Evolutionary conservation across 257 asterid species (phyloP).

Genomic region (Paraleonurus japonicus): DNA sequence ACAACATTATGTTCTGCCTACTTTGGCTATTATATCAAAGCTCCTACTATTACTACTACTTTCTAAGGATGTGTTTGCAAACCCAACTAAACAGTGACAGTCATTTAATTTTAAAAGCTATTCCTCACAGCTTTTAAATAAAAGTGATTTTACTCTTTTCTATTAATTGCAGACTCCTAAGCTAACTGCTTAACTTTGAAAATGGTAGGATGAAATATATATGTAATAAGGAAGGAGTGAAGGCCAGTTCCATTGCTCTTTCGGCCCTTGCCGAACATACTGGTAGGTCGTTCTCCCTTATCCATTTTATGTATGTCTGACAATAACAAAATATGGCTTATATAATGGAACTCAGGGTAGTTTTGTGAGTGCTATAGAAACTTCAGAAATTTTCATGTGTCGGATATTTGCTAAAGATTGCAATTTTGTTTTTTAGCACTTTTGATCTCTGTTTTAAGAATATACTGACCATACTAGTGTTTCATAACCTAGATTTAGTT

Average conservation of each 20-base stretch:
- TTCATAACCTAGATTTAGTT: slow-evolving; percentile 5
- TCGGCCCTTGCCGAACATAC: slow-evolving; percentile 80
- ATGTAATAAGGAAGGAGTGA: slow-evolving; percentile 77
- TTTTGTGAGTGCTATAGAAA: not conserved
- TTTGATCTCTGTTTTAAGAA: not conserved
- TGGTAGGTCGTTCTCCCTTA: slow-evolving; percentile 46
- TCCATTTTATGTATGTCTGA: slow-evolving; percentile 11
- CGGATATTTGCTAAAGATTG: not conserved
- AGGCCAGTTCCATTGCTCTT: slow-evolving; percentile 72
- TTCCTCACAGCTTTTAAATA: not conserved
- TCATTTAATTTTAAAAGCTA: not conserved
- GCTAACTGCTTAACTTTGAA: slow-evolving; percentile 21
- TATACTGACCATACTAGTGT: slow-evolving; percentile 8
- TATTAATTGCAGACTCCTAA: not conserved
- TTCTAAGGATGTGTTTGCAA: not conserved
- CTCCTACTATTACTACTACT: slow-evolving; percentile 9
- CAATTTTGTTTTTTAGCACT: not conserved
- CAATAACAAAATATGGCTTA: not conserved
- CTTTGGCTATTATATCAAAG: slow-evolving; percentile 21
- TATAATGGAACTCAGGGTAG: not conserved
- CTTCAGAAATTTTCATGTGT: not conserved
- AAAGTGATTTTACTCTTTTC: not conserved
- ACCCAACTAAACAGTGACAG: not conserved
- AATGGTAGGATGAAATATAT: slow-evolving; percentile 81
- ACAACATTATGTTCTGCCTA: slow-evolving; percentile 10